Conservation (phyloP, 306 rosid species). For the Begonia masoniana region DNA sequence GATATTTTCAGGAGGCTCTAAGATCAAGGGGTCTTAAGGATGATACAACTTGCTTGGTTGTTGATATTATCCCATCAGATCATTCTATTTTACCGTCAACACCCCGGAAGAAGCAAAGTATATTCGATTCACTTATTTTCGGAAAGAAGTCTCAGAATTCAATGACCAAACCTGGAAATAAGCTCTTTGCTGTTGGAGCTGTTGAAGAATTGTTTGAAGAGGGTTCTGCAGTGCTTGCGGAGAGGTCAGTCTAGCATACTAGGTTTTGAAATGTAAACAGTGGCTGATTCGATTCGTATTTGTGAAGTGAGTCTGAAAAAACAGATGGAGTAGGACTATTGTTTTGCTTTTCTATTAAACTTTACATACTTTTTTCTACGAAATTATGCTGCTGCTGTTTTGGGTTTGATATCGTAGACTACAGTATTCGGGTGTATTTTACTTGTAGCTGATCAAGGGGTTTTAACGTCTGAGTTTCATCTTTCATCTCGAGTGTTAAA, state of each 20-base stretch:
- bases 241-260: constrained; percentile 35
- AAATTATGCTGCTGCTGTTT: too few species aligned
- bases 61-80: constrained; percentile 87
- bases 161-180: constrained; percentile 55
- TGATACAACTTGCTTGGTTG: constrained; percentile 96
- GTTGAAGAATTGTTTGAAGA: constrained; percentile 95
- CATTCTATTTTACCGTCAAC: constrained; percentile 25
- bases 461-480: too few species aligned
- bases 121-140: constrained; percentile 43
- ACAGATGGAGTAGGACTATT: too few species aligned
- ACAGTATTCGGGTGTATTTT: too few species aligned
- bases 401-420: too few species aligned
- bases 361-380: too few species aligned
- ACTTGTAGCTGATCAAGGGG: too few species aligned
- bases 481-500: too few species aligned
- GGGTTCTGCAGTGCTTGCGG: constrained; percentile 98
- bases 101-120: constrained; percentile 46
- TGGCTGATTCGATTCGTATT: too few species aligned
- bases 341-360: too few species aligned
- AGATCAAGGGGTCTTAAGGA: constrained; percentile 97
- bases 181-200: constrained; percentile 63
- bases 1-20: constrained; percentile 57
- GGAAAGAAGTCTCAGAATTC: constrained; percentile 53
- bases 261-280: too few species aligned
- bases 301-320: too few species aligned